phyloP scores from a whole-genome alignment of 2,329 filamentous ascomycete species.

The Talaromyces albobiverticillius region DNA sequence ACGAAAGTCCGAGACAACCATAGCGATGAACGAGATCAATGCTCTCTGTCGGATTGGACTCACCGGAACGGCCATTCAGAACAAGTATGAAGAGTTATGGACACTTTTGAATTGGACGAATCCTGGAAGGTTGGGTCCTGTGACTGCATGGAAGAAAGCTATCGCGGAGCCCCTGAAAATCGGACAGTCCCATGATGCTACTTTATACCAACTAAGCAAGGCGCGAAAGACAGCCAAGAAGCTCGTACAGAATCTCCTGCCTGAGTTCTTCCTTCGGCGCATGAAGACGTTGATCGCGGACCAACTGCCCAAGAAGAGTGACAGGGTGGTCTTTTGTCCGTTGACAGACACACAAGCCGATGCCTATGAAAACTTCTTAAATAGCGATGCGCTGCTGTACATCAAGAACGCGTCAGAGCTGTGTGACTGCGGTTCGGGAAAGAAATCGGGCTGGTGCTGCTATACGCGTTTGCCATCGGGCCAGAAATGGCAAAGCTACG shows the following conservation, averaged over 20 bases:
- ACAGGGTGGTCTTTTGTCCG: conserved; percentile 92
- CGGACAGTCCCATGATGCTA: conserved; percentile 91
- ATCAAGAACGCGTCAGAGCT: conserved; percentile 65
- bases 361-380: conserved; percentile 81
- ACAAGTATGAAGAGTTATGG: conserved; percentile 97
- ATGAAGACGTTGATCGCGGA: conserved; percentile 92
- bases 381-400: conserved; percentile 65
- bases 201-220: conserved; percentile 72
- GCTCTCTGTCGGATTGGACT: conserved; percentile 88
- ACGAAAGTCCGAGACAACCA: conserved; percentile 69
- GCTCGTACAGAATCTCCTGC: conserved; percentile 81
- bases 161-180: conserved; percentile 78
- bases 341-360: conserved; percentile 75
- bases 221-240: conserved; percentile 80
- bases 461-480: conserved; percentile 58
- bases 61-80: conserved; percentile 95
- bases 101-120: conserved; percentile 95
- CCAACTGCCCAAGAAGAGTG: conserved; percentile 91
- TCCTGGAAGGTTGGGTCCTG: conserved; percentile 67
- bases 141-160: conserved; percentile 72
- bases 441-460: conserved; percentile 81
- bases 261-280: conserved; percentile 83
- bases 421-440: conserved; percentile 68
- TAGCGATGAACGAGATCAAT: conserved; percentile 87
- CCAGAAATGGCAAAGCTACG: conserved; percentile 67